Conservation (phyloP, 208 protist species). For the Acanthamoeba triangularis region DNA sequence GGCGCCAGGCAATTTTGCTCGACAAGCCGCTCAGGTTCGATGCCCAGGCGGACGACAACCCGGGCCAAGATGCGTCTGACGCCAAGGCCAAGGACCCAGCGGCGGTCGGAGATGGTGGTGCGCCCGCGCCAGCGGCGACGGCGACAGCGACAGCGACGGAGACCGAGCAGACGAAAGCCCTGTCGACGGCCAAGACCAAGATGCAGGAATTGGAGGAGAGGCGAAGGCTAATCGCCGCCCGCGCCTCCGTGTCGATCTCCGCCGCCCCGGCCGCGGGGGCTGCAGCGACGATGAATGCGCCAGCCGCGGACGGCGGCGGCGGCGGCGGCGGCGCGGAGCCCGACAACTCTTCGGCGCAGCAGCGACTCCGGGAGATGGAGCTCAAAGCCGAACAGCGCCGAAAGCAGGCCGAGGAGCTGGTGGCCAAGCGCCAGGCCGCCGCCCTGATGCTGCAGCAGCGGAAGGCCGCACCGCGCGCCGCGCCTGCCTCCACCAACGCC, state of each 20-base stretch:
- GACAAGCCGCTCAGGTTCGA: neutral
- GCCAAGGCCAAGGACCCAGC: no score
- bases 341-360: neutral
- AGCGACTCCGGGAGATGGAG: conserved; percentile 30
- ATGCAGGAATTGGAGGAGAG: conserved; percentile 6
- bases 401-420: conserved; percentile 17
- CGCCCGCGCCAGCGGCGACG: no score
- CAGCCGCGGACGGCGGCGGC: neutral
- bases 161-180: neutral
- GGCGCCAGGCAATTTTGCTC: neutral
- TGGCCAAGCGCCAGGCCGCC: neutral
- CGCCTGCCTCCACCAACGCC: neutral
- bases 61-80: no score
- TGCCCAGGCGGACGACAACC: neutral
- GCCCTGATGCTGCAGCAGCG: neutral
- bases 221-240: neutral
- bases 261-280: no score
- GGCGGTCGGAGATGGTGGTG: no score
- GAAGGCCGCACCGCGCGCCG: neutral
- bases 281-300: neutral
- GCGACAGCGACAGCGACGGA: neutral
- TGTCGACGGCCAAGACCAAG: neutral
- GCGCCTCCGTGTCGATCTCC: neutral
- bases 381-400: neutral
- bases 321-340: neutral